phyloP scores from a whole-genome alignment of 2,329 filamentous ascomycete species.

The Aureobasidium sp. region DNA sequence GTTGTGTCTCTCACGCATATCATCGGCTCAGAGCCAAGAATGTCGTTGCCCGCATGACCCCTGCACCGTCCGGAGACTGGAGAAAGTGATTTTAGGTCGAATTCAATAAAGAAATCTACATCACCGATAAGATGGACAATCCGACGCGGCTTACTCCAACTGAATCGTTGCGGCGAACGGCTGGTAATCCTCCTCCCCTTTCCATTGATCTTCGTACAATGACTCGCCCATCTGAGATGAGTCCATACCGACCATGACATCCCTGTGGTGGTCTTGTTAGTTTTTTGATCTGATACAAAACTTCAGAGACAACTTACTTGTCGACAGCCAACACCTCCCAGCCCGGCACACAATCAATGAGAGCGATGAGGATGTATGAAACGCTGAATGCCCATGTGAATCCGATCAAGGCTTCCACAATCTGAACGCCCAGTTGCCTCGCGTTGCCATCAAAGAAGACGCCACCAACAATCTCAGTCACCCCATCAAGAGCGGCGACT shows the following conservation, averaged over 20 bases:
- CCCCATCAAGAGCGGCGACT: slow-evolving; percentile 48
- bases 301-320: slow-evolving; percentile 36
- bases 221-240: slow-evolving; percentile 46
- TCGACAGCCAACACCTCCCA: slow-evolving; percentile 47
- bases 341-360: slow-evolving; percentile 48
- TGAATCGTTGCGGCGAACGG: slow-evolving; percentile 21
- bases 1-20: background rate
- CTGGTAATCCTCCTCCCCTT: slow-evolving; percentile 31
- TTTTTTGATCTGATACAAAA: background rate
- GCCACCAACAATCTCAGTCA: slow-evolving; percentile 43
- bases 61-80: too few species aligned
- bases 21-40: background rate
- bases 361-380: slow-evolving; percentile 43
- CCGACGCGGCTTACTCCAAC: background rate
- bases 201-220: slow-evolving; percentile 35
- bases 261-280: slow-evolving; percentile 26
- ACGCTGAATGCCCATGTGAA: slow-evolving; percentile 46
- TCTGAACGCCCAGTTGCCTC: slow-evolving; percentile 44
- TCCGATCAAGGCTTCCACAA: slow-evolving; percentile 46
- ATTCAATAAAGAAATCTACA: background rate
- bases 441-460: slow-evolving; percentile 49
- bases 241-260: slow-evolving; percentile 44
- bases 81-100: too few species aligned
- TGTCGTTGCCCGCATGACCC: background rate
- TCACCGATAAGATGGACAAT: background rate